These are phyloP conservation scores for Triticum turgidum DNA, from an alignment of 176 grass and related monocot species.

Conservation along the genomic window DNA sequence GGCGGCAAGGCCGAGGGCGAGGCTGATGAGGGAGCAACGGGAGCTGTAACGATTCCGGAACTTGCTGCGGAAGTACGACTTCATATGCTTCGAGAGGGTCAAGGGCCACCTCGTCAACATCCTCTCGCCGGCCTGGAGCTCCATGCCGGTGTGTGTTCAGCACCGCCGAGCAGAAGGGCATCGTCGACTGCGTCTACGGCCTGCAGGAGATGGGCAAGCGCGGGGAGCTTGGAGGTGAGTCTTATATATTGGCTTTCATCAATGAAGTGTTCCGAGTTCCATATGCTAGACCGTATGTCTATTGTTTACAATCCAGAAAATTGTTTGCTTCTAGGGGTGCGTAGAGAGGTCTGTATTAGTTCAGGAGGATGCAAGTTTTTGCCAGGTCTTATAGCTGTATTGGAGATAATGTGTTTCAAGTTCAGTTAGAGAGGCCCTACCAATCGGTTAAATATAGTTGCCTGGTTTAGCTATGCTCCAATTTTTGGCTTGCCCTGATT, in stretches of 20 bases:
- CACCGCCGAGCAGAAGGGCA: constrained; percentile 32
- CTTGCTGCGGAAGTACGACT: constrained; percentile 40
- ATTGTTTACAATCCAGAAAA: background rate
- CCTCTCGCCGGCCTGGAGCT: constrained; percentile 45
- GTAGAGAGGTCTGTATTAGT: background rate
- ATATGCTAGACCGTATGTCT: background rate
- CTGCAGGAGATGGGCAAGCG: constrained; percentile 42
- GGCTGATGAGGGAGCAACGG: constrained; percentile 44
- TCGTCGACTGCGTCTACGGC: constrained; percentile 34
- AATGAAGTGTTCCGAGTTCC: background rate
- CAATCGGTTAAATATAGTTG: background rate
- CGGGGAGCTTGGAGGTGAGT: constrained; percentile 51
- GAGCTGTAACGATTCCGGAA: constrained; percentile 37
- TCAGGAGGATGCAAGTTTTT: background rate
- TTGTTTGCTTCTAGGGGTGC: background rate
- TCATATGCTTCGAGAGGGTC: constrained; percentile 29
- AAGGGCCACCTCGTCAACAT: constrained; percentile 39
- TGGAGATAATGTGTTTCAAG: background rate
- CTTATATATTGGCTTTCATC: background rate
- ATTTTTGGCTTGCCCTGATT: too few relatives aligned
- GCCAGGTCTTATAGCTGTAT: background rate
- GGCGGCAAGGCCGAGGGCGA: too few relatives aligned
- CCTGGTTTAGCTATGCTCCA: background rate
- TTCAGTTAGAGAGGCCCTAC: background rate
- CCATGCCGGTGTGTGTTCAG: constrained; percentile 44